A percentile compares a stretch with the other conserved stretches of the same genome.
These are phyloP conservation scores for Daldinia grandis DNA, from an alignment of 495 filamentous ascomycete genomes.

Conservation along the genomic window DNA sequence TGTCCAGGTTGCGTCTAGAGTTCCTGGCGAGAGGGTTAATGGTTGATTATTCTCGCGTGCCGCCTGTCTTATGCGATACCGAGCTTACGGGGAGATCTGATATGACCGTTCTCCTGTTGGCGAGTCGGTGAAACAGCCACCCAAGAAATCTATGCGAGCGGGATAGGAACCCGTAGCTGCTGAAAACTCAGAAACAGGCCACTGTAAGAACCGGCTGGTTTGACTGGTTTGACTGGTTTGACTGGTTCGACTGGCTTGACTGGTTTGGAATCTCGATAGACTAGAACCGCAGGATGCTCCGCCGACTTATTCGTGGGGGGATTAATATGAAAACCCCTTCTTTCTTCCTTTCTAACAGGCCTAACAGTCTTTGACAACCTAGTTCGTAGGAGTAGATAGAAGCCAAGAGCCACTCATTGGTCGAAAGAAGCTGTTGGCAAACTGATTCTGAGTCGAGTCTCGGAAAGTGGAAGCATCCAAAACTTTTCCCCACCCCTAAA, in stretches of 20 bases:
- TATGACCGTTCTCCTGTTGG: conserved; percentile 30
- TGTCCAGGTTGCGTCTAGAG: neutral
- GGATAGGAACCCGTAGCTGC: conserved; percentile 22
- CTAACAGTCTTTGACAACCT: conserved; percentile 43
- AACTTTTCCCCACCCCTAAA: conserved; percentile 37
- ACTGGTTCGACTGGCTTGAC: too few relatives aligned
- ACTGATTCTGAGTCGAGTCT: conserved; percentile 51
- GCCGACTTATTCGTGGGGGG: conserved; percentile 35
- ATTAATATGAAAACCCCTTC: conserved; percentile 47
- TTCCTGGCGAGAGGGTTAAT: neutral
- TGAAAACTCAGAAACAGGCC: conserved; percentile 33
- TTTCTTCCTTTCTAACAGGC: conserved; percentile 42
- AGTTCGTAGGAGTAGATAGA: conserved; percentile 39
- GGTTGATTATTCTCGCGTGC: conserved; percentile 13
- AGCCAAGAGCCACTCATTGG: conserved; percentile 40
- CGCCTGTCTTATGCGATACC: conserved; percentile 44
- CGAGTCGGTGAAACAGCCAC: conserved; percentile 42
- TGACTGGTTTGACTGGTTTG: too few relatives aligned
- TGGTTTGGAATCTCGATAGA: conserved; percentile 34
- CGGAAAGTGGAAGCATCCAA: conserved; percentile 45
- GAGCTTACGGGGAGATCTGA: conserved; percentile 34
- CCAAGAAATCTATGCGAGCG: conserved; percentile 28
- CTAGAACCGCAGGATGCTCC: conserved; percentile 38
- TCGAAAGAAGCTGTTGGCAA: conserved; percentile 41
- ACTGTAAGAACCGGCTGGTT: conserved; percentile 25